These are phyloP conservation scores for Xylaria castorea DNA, from an alignment of 495 filamentous ascomycete genomes.

Conservation along the genomic window DNA sequence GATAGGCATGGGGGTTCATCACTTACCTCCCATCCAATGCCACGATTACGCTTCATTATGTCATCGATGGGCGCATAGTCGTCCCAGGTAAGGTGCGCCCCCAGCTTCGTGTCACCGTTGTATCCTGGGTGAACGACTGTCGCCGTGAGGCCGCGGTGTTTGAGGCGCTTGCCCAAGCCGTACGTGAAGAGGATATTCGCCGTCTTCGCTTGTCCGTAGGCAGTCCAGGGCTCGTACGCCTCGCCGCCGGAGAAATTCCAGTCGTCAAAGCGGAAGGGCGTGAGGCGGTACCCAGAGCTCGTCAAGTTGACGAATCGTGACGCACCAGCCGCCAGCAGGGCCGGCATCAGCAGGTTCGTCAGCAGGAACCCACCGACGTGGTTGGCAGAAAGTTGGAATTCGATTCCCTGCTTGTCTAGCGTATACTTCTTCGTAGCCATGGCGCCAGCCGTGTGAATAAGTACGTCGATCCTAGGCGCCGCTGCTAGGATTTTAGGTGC, in stretches of 20 bases:
- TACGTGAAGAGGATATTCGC: conserved; percentile 64
- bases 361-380: conserved; percentile 67
- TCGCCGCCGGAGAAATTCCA: conserved; percentile 51
- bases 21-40: conserved; percentile 27
- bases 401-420: conserved; percentile 56
- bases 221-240: conserved; percentile 50
- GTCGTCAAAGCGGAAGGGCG: conserved; percentile 57
- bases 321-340: conserved; percentile 45
- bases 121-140: conserved; percentile 54
- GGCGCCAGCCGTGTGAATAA: conserved; percentile 74
- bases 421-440: conserved; percentile 58
- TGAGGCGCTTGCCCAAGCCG: conserved; percentile 53
- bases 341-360: conserved; percentile 59
- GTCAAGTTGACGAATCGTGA: conserved; percentile 49
- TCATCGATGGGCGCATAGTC: conserved; percentile 36
- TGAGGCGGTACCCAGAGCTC: conserved; percentile 49
- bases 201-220: conserved; percentile 66
- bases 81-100: conserved; percentile 29
- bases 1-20: background rate
- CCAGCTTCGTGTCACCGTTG: conserved; percentile 45
- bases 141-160: conserved; percentile 27
- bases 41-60: conserved; percentile 41
- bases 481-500: conserved; percentile 52
- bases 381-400: conserved; percentile 65
- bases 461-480: conserved; percentile 61